phyloP scores from a whole-genome alignment of 2,329 filamentous ascomycete genomes.

The Calonectria naviculata region DNA sequence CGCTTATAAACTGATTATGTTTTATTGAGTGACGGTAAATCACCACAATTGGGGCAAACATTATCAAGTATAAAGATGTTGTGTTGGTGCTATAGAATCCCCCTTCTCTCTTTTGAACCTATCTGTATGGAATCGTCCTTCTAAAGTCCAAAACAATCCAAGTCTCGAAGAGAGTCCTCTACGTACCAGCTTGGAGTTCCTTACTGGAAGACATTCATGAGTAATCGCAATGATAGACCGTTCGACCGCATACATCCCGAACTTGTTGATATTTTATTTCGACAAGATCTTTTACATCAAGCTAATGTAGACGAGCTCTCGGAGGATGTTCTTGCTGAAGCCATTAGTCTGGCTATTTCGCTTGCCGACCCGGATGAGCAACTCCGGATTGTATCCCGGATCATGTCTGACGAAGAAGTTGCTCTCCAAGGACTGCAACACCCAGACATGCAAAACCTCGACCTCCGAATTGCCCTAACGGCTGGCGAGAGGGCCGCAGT shows the following conservation, averaged over 20 bases:
- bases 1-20: neutral
- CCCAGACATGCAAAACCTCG: slow-evolving; percentile 24
- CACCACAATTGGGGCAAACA: neutral
- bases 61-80: neutral
- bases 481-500: slow-evolving; percentile 21
- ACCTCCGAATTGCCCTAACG: slow-evolving; percentile 25
- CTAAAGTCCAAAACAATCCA: too few relatives aligned
- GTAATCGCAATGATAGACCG: slow-evolving; percentile 1
- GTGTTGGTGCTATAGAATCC: neutral
- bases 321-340: slow-evolving; percentile 25
- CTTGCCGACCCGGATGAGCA: slow-evolving; percentile 32
- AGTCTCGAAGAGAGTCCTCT: neutral
- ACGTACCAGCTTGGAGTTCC: neutral
- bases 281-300: slow-evolving; percentile 13
- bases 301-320: slow-evolving; percentile 2
- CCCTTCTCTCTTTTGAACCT: too few relatives aligned
- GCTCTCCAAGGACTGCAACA: slow-evolving; percentile 26
- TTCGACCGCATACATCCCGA: slow-evolving; percentile 35
- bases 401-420: slow-evolving; percentile 36
- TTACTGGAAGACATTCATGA: neutral
- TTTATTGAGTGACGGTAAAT: neutral
- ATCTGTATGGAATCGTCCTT: too few relatives aligned
- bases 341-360: slow-evolving; percentile 33
- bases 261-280: slow-evolving; percentile 28
- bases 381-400: slow-evolving; percentile 28